Conservation (phyloP, 208 protist species). For the Balamuthia mandrillaris region DNA sequence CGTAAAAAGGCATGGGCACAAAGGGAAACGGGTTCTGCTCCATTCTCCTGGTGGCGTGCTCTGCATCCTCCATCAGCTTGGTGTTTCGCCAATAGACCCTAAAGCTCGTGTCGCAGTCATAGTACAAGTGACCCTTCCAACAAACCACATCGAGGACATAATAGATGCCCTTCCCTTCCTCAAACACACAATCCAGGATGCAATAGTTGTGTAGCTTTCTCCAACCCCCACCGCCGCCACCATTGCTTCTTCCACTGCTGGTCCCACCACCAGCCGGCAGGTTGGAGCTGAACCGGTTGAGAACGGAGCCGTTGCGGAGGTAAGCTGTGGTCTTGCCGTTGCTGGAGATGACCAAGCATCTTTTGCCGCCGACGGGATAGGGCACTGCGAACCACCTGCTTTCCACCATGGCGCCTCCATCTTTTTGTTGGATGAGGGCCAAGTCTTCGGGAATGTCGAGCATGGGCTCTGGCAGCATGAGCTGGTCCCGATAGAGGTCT, state of each 20-base stretch:
- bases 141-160: conserved; percentile 59
- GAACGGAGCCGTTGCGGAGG: background rate
- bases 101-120: conserved; percentile 63
- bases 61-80: background rate
- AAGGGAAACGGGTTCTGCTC: conserved; percentile 15
- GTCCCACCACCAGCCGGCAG: background rate
- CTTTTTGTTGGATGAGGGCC: no score
- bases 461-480: background rate
- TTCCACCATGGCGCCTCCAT: background rate
- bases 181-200: conserved; percentile 54
- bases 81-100: conserved; percentile 34
- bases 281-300: background rate
- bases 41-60: background rate
- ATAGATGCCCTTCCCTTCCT: background rate
- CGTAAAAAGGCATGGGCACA: background rate
- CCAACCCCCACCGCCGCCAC: no score
- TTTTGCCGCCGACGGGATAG: conserved; percentile 3
- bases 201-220: no score
- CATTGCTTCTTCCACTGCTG: background rate
- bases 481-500: background rate
- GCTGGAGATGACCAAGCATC: conserved; percentile 7
- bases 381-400: conserved; percentile 22
- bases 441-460: conserved; percentile 7
- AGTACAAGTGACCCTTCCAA: conserved; percentile 57
- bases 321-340: conserved; percentile 4